Evolutionary conservation across 805 yeast genomes (phyloP), one percentile per base, ranked within the genome.

Genomic region (Wickerhamomyces pijperi): DNA sequence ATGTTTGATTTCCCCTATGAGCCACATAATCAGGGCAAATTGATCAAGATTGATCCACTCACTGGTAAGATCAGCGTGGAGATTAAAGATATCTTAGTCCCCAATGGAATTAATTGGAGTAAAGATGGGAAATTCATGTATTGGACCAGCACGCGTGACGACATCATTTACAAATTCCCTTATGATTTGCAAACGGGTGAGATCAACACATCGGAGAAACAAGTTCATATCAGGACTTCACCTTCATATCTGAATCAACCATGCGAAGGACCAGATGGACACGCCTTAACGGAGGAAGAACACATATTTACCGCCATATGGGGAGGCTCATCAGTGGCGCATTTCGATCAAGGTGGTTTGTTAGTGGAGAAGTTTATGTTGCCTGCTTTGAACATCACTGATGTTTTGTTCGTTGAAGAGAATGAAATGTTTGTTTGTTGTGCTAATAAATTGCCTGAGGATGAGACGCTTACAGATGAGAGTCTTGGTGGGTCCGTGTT

Each of bases 51-150:
- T 39, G 57, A 61, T 28, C 48, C 63, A 16, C 44, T 49, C 14
- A 54, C 55, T 12, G 53, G 52, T 5, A 47, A 52, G 2, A 47
- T 49, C 36, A 38, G 59, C 1, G 56, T 56, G 11, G 51, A 70
- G 3, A 56, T 65, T 40, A 65, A 65, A 19, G 55, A 61, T 17
- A 58, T 74, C 35, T 35, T 50, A 32, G 51, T 52, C 34, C 77
- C 95, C n/a, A 87, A 87, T 55, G 94, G 95, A 6, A 61, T 79
- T 41, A 76, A 71, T 35, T 81, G 80, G 76, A 48, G 57, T 7
- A 54, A 55, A 5, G 63, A 59, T 34, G 59, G 58, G 3, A 64
- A 63, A 21, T 48, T 55, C 16, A 51, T 74, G 53, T 76, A 65
- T 44, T 68, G 74, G 60, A 72, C 80, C 2, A 78, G 77, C 40